Evolutionary conservation across 2,329 filamentous ascomycete genomes (phyloP).

Genomic region (Pseudocercospora pini-densiflorae): DNA sequence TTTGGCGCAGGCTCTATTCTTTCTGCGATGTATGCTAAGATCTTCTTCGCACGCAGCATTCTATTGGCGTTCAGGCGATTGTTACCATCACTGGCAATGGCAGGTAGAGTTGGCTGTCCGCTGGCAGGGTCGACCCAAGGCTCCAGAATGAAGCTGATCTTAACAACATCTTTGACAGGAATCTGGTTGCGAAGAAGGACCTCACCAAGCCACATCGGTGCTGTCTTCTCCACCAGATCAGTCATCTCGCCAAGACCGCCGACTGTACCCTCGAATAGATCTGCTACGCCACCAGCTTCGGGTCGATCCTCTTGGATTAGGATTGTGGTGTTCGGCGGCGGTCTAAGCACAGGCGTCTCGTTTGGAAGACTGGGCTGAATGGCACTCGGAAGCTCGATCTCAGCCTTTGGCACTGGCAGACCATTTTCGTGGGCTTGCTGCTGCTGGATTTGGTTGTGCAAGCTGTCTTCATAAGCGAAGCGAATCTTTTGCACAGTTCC

Average conservation of each 20-base stretch:
- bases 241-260: slow-evolving; percentile 75
- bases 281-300: slow-evolving; percentile 69
- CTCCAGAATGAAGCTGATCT: slow-evolving; percentile 91
- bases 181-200: slow-evolving; percentile 80
- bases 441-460: slow-evolving; percentile 53
- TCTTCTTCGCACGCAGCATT: slow-evolving; percentile 95
- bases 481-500: slow-evolving; percentile 75
- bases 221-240: slow-evolving; percentile 82
- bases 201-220: slow-evolving; percentile 91
- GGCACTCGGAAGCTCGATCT: slow-evolving; percentile 59
- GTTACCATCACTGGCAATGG: slow-evolving; percentile 77
- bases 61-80: slow-evolving; percentile 94
- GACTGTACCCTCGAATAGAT: slow-evolving; percentile 90
- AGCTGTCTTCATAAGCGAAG: slow-evolving; percentile 72
- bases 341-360: slow-evolving; percentile 77
- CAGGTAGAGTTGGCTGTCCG: slow-evolving; percentile 58
- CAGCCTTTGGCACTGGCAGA: slow-evolving; percentile 41
- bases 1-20: slow-evolving; percentile 73
- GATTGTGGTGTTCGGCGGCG: slow-evolving; percentile 66
- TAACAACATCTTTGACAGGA: slow-evolving; percentile 87
- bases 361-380: slow-evolving; percentile 71
- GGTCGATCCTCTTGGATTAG: slow-evolving; percentile 69
- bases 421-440: slow-evolving; percentile 40
- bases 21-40: slow-evolving; percentile 88
- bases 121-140: slow-evolving; percentile 67